Evolutionary conservation across 108 stramenopile genomes (phyloP).

Genomic region (Conticribra weissflogii): DNA sequence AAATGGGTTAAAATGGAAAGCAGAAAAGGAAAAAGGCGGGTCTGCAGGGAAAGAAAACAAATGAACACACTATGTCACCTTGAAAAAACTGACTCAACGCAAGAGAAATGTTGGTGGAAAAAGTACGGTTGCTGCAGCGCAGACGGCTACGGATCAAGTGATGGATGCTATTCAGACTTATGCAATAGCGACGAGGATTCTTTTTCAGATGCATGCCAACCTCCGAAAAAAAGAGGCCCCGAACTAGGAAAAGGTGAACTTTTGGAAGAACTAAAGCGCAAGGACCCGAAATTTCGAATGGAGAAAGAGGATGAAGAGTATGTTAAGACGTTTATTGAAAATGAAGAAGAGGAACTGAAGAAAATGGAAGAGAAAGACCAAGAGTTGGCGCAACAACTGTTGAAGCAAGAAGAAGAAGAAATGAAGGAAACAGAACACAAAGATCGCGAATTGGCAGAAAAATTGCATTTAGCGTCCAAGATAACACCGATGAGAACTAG

Average conservation of each 20-base stretch:
- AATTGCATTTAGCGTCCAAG: background rate
- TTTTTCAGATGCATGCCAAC: background rate
- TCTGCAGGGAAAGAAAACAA: constrained; percentile 1
- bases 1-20: constrained; percentile 43
- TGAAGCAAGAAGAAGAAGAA: constrained; percentile 1
- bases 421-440: background rate
- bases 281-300: constrained; percentile 31
- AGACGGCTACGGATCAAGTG: constrained; percentile 32
- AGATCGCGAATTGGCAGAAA: background rate
- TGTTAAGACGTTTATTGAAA: background rate
- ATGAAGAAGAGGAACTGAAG: background rate
- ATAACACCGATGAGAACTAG: background rate
- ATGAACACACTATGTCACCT: background rate
- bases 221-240: background rate
- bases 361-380: constrained; percentile 17
- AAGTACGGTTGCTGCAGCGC: constrained; percentile 2
- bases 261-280: constrained; percentile 6
- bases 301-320: constrained; percentile 18
- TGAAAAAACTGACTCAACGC: background rate
- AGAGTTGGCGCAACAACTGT: constrained; percentile 24
- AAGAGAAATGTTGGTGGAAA: constrained; percentile 17
- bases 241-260: background rate
- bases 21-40: constrained; percentile 15
- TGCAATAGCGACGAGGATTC: constrained; percentile 17
- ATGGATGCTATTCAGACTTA: constrained; percentile 45